Conservation (phyloP, 495 filamentous ascomycete genomes). For the Neurospora africana region DNA sequence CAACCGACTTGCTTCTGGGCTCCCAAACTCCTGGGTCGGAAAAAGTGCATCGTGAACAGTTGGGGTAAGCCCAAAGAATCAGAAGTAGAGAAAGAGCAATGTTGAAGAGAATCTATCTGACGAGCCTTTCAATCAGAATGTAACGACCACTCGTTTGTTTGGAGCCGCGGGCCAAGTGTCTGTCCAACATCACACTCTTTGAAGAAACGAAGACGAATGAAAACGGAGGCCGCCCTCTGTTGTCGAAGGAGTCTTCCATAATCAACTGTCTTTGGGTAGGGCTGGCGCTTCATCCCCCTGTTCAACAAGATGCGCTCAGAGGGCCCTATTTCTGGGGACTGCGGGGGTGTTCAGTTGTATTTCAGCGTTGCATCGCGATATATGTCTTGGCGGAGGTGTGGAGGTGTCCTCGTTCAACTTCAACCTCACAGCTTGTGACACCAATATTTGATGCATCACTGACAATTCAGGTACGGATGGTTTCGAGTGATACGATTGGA, state of each 20-base stretch:
- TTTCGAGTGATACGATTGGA: neutral
- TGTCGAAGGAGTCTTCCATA: neutral
- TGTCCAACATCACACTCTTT: neutral
- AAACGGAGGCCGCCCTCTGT: neutral
- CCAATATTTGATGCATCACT: neutral
- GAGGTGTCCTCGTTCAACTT: neutral
- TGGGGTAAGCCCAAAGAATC: neutral
- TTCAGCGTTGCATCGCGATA: neutral
- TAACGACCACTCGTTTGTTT: neutral
- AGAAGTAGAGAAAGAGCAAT: neutral
- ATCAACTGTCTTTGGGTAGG: neutral
- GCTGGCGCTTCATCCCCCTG: neutral
- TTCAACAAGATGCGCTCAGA: neutral
- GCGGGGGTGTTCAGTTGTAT: neutral
- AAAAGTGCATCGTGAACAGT: neutral
- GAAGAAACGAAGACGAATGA: neutral
- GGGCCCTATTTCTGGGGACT: neutral
- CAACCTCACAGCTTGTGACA: neutral
- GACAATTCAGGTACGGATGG: neutral
- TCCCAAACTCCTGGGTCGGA: neutral
- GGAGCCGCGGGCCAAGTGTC: neutral
- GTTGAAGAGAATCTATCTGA: neutral
- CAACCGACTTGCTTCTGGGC: neutral
- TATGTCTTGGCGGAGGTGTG: neutral
- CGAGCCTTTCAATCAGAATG: neutral